phyloP scores from a whole-genome alignment of 2,329 filamentous ascomycete genomes.

The Penicillium sp. region DNA sequence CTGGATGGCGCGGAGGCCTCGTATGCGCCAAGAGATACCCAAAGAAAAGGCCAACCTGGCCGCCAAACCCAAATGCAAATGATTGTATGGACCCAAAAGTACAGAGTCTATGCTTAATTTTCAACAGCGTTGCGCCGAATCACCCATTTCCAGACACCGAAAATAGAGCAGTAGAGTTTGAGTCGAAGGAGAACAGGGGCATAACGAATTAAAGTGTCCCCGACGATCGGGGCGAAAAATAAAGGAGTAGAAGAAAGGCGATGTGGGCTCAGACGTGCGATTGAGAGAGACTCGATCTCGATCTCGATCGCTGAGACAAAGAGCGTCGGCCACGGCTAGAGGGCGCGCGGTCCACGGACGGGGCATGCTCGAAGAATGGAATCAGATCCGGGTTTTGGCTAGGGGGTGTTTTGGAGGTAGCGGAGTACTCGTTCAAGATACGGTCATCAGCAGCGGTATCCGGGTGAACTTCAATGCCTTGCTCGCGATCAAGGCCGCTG shows the following conservation, averaged over 20 bases:
- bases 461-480: slow-evolving; percentile 50
- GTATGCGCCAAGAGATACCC: slow-evolving; percentile 5
- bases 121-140: slow-evolving; percentile 5
- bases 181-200: neutral
- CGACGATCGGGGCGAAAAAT: neutral
- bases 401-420: slow-evolving; percentile 41
- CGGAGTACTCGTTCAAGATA: slow-evolving; percentile 41
- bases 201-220: slow-evolving; percentile 5
- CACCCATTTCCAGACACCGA: slow-evolving; percentile 5
- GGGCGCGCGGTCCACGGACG: slow-evolving; percentile 32
- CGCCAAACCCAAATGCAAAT: slow-evolving; percentile 11
- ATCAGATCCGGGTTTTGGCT: slow-evolving; percentile 49
- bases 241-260: neutral
- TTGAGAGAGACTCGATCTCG: slow-evolving; percentile 39
- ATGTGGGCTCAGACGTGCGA: slow-evolving; percentile 18
- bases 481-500: slow-evolving; percentile 42
- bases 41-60: neutral
- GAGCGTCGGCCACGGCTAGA: slow-evolving; percentile 40
- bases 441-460: slow-evolving; percentile 48
- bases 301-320: slow-evolving; percentile 38
- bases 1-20: neutral
- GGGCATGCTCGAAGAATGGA: slow-evolving; percentile 46
- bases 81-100: slow-evolving; percentile 2
- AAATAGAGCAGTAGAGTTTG: neutral
- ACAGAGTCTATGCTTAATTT: slow-evolving; percentile 9